These are phyloP conservation scores for Astrocystis sublimbata DNA, from an alignment of 495 filamentous ascomycete species.

Conservation along the genomic window DNA sequence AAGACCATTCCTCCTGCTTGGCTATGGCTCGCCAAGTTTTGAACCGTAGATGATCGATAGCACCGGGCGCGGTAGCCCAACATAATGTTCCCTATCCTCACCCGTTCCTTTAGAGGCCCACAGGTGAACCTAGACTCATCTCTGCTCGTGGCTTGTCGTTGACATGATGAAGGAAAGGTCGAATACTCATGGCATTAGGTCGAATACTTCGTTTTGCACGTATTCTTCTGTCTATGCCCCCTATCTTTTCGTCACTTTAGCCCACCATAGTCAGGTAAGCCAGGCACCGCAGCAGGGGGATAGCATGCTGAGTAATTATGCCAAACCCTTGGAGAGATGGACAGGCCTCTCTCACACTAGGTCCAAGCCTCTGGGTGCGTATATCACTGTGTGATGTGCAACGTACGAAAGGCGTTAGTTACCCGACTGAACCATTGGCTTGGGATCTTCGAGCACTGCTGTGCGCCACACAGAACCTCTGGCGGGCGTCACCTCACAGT, in stretches of 20 bases:
- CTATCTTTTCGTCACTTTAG: neutral
- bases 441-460: conserved; percentile 16
- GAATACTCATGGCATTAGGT: conserved; percentile 10
- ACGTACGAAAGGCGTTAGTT: conserved; percentile 17
- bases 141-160: conserved; percentile 24
- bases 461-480: conserved; percentile 15
- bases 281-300: conserved; percentile 2
- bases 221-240: too few species aligned
- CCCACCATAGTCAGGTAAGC: neutral
- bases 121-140: conserved; percentile 24
- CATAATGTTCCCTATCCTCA: conserved; percentile 20
- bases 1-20: neutral
- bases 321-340: neutral
- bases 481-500: conserved; percentile 17
- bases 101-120: conserved; percentile 30
- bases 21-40: neutral
- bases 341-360: neutral
- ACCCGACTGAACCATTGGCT: conserved; percentile 20
- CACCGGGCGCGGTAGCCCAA: neutral
- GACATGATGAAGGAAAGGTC: conserved; percentile 1
- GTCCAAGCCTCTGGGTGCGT: conserved; percentile 15
- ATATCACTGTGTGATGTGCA: conserved; percentile 2
- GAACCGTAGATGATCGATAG: neutral
- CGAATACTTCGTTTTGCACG: neutral
- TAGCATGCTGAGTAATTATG: neutral